Evolutionary conservation across 2,329 filamentous ascomycete genomes (phyloP), one percentile per base, ranked within the genome.

Genomic region (Penicillium sp.): DNA sequence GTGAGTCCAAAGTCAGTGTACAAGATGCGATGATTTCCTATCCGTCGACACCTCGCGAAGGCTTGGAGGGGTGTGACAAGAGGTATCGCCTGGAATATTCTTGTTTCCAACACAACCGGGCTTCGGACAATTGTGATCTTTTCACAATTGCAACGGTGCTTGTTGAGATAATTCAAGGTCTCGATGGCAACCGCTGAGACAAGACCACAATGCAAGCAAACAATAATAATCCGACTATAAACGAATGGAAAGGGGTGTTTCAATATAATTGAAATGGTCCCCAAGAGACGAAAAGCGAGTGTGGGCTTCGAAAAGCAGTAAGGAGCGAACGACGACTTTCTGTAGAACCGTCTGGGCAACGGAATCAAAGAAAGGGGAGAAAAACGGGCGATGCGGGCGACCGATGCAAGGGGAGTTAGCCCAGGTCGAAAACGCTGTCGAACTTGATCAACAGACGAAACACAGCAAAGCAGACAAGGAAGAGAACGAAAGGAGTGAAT

Each of bases 401-500:
- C 55, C 58, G 53, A 55, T 44, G 58, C 49, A 57, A 60, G 58
- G 54, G 52, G 55, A 46, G 53, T 56, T 59, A 49, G 45, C 56
- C 59, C 57, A 57, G 56, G 59, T 59, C 57, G 53, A 58, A 55
- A 48, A 47, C 53, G 46, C 54, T 50, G 31, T 48, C 41, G 45
- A 42, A 25, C 33, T 49, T 27, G 49, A 41, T 51, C 47, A 52
- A 45, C 50, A 44, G 38, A 28, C 31, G 46, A 51, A 42, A 42
- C 14, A 52, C 40, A 49, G 53, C 40, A 52, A 50, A 56, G 49
- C 52, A 56, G 41, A 52, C 52, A 46, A 57, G 37, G 33, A 45
- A 54, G 42, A 41, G 50, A 60, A 60, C 57, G 42, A 59, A 61
- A 58, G 53, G 55, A 61, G 52, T 56, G 53, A 56, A 60, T 62